Base-by-base conservation (phyloP, 1,139 yeast genomes). In the Candida sp. region DNA sequence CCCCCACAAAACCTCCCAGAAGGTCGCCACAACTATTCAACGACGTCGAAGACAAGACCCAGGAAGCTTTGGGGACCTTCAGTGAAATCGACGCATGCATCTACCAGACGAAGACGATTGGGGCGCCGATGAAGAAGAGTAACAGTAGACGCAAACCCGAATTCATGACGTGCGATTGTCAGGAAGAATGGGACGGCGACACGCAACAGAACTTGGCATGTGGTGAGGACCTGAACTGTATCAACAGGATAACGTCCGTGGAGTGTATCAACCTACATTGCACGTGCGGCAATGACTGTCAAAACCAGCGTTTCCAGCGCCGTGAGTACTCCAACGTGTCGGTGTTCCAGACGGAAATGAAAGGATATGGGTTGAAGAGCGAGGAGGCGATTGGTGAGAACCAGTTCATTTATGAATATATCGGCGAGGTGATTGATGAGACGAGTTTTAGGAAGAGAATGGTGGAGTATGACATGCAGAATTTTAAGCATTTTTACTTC, bases 361-460 rank as follows among this genome's bases (percentile, higher is more conserved):
- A 94, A 65, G 99, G 99, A 0, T 94, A 83, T 64, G 99, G 99
- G 30, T 83, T 94, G 49, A 78, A 96, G 52, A 93, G 97, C 0
- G 77, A 84, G 53, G 68, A 65, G 4, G 73, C 70, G 42, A 76
- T 94, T n/a, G 71, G 77, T 8, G 85, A 82, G 32, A 84, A 85
- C 47, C 74, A 83, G 22, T 92, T 94, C 65, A 82, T 94, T 39
- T 90, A 90, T 69, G 99, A 94, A 69, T 94, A 94, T 70, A 84
- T 90, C 50, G 99, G 99, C 32, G 99, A 94, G 66, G 96, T 94
- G 31, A 88, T 94, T 39, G 91, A 88, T 63, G 96, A 90, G 62
- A 70, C 72, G 22, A 73, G 83, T 32, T 94, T 93, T 67, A 77
- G 91, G 51, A 76, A 77, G 49, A 80, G 98, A 55, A 89, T 88